Percentiles rank a stretch among this genome's conserved stretches.
Evolutionary conservation across 345 rosid genomes (phyloP).

Genomic region (Heritiera littoralis): DNA sequence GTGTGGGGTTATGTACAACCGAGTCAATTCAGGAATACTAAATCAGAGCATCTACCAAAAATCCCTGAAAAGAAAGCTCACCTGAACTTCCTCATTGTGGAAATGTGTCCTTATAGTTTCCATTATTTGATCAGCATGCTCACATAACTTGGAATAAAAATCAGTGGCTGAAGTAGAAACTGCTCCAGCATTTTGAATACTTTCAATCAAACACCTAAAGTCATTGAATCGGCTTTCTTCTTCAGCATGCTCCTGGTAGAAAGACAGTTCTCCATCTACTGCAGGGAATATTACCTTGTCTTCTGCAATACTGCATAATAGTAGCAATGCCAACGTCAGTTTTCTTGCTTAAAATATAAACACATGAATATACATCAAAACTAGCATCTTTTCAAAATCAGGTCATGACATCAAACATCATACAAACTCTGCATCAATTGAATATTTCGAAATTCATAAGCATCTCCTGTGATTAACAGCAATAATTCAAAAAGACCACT

Average conservation of each 20-base stretch:
- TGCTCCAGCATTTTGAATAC: conserved; percentile 71
- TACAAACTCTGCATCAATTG: not conserved
- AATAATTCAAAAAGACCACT: not conserved
- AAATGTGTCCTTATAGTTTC: conserved; percentile 76
- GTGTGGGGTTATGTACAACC: too few species aligned
- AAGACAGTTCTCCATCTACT: conserved; percentile 72
- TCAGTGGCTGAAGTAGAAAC: conserved; percentile 67
- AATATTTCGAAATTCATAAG: not conserved
- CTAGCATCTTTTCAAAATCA: conserved; percentile 1
- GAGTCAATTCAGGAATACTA: not conserved
- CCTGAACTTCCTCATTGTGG: conserved; percentile 83
- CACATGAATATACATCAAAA: not conserved
- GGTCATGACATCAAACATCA: not conserved
- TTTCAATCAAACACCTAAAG: conserved; percentile 76
- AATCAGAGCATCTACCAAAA: conserved; percentile 17
- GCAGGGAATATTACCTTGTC: conserved; percentile 92
- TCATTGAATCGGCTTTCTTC: conserved; percentile 80
- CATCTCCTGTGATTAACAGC: not conserved
- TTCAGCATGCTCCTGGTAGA: conserved; percentile 76
- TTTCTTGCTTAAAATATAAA: not conserved
- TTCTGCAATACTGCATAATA: conserved; percentile 71
- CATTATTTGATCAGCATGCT: conserved; percentile 85
- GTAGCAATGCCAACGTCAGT: not conserved
- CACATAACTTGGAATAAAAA: conserved; percentile 72
- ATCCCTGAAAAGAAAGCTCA: conserved; percentile 33